Evolutionary conservation across 306 rosid species (phyloP), one percentile per base, ranked within the genome.

Genomic region (Albizia julibrissin): DNA sequence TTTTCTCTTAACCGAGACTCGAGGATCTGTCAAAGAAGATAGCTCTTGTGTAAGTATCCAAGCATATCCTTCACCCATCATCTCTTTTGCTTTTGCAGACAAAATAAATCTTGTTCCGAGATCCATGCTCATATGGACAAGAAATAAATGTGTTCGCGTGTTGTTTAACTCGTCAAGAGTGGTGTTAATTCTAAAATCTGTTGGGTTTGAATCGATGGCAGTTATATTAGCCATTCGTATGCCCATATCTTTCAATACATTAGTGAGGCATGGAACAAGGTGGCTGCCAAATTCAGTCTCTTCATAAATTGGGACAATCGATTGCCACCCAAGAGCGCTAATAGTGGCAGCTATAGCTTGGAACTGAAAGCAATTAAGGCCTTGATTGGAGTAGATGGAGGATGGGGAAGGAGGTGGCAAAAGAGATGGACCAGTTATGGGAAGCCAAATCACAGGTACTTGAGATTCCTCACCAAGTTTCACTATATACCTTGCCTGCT

Each of bases 361-460:
- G 72, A 67, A 16, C 24, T 33, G 44, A 34, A 1, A 18, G 44
- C 42, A 66, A 66, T 19, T 21, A 54, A 7, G 42, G 39, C 71
- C n/a, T 15, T 31, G 22, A 15, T 3, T 8, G 19, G 12, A 5
- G 37, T 8, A 34, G 3, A 29, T 31, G 71, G 21, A 31, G 43
- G 19, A 61, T 66, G 40, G 42, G 6, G 72, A 27, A 1, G 34
- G 84, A 34, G 74, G 24, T 8, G 84, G 86, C n/a, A 84, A 81
- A 52, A 87, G 83, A 26, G 82, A 81, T 26, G 85, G 86, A 34
- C 87, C 84, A 16, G 79, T 84, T 14, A 87, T 81, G 0, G 87
- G 75, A 44, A 87, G 81, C 4, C 84, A 87, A 46, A 87, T 65
- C 10, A 87, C 74, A 8, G 89, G 87, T 4, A 61, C 67, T 10